These are phyloP conservation scores for Pseudoperonospora humuli DNA, from an alignment of 352 stramenopile species.

Conservation along the genomic window DNA sequence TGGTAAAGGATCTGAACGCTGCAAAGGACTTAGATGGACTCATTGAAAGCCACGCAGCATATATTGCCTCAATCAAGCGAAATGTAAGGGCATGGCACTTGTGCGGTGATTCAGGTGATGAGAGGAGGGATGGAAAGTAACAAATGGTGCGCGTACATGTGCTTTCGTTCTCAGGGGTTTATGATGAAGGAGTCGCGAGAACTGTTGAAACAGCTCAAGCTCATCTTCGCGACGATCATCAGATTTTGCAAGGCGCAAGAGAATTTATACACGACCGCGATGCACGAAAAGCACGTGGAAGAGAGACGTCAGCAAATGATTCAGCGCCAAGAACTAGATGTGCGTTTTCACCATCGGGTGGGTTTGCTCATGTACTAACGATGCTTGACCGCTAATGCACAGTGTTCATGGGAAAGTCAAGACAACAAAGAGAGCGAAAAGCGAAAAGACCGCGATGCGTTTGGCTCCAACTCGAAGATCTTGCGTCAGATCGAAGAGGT, in stretches of 20 bases:
- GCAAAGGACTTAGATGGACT: conserved; percentile 92
- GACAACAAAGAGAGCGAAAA: conserved; percentile 44
- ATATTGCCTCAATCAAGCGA: conserved; percentile 88
- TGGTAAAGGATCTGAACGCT: conserved; percentile 86
- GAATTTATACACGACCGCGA: conserved; percentile 67
- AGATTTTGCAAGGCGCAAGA: conserved; percentile 79
- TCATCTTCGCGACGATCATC: conserved; percentile 78
- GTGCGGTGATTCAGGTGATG: not conserved
- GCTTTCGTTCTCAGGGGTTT: conserved; percentile 44
- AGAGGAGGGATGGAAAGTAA: not conserved
- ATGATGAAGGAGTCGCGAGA: conserved; percentile 73
- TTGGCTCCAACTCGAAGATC: conserved; percentile 41
- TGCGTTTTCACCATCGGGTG: conserved; percentile 7
- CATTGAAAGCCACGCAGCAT: conserved; percentile 93
- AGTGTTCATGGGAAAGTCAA: conserved; percentile 56
- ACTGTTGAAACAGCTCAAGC: conserved; percentile 67
- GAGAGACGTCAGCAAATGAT: conserved; percentile 43
- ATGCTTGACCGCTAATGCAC: not conserved
- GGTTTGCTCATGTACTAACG: not conserved
- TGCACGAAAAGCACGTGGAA: conserved; percentile 61
- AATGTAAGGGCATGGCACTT: conserved; percentile 48
- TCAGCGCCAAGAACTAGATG: conserved; percentile 41
- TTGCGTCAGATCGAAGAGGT: conserved; percentile 61
- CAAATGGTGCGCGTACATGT: not conserved
- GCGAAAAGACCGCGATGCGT: conserved; percentile 26